A percentile compares a stretch with the other conserved stretches of the same genome.
These are phyloP conservation scores for Claviceps sp. DNA, from an alignment of 2,329 filamentous ascomycete genomes.

Conservation along the genomic window DNA sequence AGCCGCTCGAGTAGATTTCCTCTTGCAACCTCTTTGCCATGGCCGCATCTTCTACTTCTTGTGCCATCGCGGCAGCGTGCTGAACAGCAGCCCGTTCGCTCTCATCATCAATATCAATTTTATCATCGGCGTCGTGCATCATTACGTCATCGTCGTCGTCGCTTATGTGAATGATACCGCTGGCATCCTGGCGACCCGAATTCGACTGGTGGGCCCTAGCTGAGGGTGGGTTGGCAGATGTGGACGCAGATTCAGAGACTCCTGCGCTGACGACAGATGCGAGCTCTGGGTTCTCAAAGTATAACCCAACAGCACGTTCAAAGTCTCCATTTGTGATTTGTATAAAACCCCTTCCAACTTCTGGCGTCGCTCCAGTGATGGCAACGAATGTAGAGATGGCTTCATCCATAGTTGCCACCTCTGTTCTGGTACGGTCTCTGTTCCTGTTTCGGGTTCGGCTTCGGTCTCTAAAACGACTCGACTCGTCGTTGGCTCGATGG, in stretches of 20 bases:
- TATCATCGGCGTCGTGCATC: slow-evolving; percentile 21
- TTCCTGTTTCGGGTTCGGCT: not conserved
- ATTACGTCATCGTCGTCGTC: slow-evolving; percentile 52
- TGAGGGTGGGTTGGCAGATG: slow-evolving; percentile 11
- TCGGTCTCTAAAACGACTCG: not conserved
- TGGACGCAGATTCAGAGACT: slow-evolving; percentile 10
- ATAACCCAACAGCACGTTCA: slow-evolving; percentile 77
- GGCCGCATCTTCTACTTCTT: slow-evolving; percentile 79
- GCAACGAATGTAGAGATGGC: slow-evolving; percentile 64
- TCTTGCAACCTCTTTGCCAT: slow-evolving; percentile 88
- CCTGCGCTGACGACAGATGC: slow-evolving; percentile 23
- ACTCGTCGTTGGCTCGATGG: not conserved
- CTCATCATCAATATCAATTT: slow-evolving; percentile 20
- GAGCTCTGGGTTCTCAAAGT: slow-evolving; percentile 75
- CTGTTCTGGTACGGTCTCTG: not conserved
- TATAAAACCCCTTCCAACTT: slow-evolving; percentile 71
- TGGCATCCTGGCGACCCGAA: slow-evolving; percentile 20
- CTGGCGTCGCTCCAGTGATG: slow-evolving; percentile 63
- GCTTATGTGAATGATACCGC: slow-evolving; percentile 54
- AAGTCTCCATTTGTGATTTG: slow-evolving; percentile 73
- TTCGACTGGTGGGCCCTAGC: slow-evolving; percentile 17
- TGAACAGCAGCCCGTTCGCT: slow-evolving; percentile 27
- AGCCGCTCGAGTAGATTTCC: slow-evolving; percentile 59
- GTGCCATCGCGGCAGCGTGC: slow-evolving; percentile 30
- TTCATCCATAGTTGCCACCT: slow-evolving; percentile 44